A percentile compares a stretch with the other conserved stretches of the same genome.
These are phyloP conservation scores for Colletotrichum horii DNA, from an alignment of 2,329 filamentous ascomycete species.

Conservation along the genomic window DNA sequence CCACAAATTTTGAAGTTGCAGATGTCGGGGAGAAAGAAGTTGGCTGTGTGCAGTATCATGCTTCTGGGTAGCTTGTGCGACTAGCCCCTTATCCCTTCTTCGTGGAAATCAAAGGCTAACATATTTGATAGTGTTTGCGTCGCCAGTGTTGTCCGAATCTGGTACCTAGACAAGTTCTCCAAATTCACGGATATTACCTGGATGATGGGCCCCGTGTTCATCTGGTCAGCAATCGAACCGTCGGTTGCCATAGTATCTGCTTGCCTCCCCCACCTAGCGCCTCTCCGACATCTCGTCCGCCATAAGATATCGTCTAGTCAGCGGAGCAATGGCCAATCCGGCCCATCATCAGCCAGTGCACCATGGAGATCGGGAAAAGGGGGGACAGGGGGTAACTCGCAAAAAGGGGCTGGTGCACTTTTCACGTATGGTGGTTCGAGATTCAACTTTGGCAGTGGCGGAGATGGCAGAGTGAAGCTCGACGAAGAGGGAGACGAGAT, in stretches of 20 bases:
- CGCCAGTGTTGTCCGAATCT: conserved; percentile 10
- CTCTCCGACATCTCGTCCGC: conserved; percentile 19
- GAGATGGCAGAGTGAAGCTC: not conserved
- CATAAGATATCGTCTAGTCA: not conserved
- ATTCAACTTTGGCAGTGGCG: not conserved
- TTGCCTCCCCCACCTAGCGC: conserved; percentile 41
- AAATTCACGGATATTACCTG: conserved; percentile 8
- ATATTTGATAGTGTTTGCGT: not conserved
- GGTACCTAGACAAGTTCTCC: conserved; percentile 6
- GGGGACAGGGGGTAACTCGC: not conserved
- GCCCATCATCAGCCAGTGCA: not conserved
- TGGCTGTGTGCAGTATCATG: conserved; percentile 16
- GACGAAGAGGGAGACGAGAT: conserved; percentile 5
- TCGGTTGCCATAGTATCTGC: conserved; percentile 43
- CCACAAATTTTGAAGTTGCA: conserved; percentile 17
- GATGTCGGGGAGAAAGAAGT: conserved; percentile 12
- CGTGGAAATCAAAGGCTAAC: not conserved
- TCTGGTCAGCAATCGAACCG: conserved; percentile 45
- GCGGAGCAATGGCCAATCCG: not conserved
- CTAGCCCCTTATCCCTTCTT: not conserved
- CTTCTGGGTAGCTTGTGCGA: conserved; percentile 16
- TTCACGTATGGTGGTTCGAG: conserved; percentile 9
- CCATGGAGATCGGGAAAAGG: not conserved
- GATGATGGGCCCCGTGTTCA: conserved; percentile 25
- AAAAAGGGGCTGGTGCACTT: not conserved